A percentile compares a stretch with the other conserved stretches of the same genome.
Evolutionary conservation across 768 basidiomycete species (phyloP).

Genomic region (Chalciporus chontae): DNA sequence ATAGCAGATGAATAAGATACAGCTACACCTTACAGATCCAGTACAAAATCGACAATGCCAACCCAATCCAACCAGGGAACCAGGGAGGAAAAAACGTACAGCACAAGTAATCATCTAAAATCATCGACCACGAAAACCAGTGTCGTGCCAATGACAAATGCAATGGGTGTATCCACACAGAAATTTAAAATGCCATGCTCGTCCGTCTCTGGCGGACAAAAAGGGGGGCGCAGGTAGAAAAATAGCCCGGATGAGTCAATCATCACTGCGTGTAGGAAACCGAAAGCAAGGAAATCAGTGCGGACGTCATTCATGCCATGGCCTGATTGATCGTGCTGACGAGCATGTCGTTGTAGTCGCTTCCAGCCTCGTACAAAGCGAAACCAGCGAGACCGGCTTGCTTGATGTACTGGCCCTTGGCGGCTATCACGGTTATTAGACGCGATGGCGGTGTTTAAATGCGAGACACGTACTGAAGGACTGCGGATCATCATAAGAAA

Average conservation of each 20-base stretch:
- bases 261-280: constrained; percentile 10
- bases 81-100: background rate
- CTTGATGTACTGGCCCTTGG: constrained; percentile 42
- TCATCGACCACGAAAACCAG: constrained; percentile 11
- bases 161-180: background rate
- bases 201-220: background rate
- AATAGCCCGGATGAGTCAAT: constrained; percentile 26
- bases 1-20: constrained; percentile 6
- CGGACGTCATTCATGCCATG: constrained; percentile 17
- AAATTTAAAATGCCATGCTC: background rate
- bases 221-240: background rate
- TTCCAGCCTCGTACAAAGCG: constrained; percentile 44
- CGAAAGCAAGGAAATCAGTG: background rate
- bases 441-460: background rate
- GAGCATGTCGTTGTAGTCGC: constrained; percentile 39
- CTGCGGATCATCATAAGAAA: constrained; percentile 62
- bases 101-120: background rate
- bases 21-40: background rate
- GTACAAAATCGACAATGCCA: constrained; percentile 1
- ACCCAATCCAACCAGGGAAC: background rate
- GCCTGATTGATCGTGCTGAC: constrained; percentile 30
- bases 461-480: constrained; percentile 48
- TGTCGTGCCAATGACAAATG: background rate
- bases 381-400: constrained; percentile 36
- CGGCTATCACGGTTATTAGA: constrained; percentile 27